A percentile compares a stretch with the other conserved stretches of the same genome.
Evolutionary conservation across 768 basidiomycete species (phyloP).

Genomic region (Lentinus tigrinus): DNA sequence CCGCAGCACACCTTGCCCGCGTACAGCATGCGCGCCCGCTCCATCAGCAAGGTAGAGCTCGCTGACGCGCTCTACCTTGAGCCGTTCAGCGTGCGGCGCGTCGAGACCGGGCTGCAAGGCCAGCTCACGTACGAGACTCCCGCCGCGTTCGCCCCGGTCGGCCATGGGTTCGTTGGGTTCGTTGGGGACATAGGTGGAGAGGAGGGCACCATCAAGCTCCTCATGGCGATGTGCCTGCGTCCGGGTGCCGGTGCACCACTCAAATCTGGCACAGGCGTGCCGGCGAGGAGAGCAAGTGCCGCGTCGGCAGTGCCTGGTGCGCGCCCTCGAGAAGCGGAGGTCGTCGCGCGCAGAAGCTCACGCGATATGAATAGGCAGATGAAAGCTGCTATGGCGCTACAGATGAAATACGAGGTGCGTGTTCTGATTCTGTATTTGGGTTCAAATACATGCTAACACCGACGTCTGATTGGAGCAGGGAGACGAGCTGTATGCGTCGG

Average conservation of each 20-base stretch:
- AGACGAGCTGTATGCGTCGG: constrained; percentile 39
- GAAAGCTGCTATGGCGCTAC: constrained; percentile 24
- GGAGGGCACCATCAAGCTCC: constrained; percentile 8
- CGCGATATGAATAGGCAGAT: constrained; percentile 6
- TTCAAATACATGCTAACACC: too few species aligned
- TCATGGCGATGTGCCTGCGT: background rate
- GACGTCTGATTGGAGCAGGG: constrained; percentile 34
- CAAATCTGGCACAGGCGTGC: background rate
- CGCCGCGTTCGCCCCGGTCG: background rate
- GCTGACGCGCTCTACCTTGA: constrained; percentile 19
- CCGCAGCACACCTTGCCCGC: background rate
- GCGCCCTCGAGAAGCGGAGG: constrained; percentile 5
- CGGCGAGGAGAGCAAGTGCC: too few species aligned
- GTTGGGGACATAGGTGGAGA: constrained; percentile 35
- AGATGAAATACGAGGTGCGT: constrained; percentile 30
- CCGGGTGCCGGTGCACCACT: background rate
- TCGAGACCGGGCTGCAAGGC: constrained; percentile 10
- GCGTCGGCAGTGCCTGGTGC: too few species aligned
- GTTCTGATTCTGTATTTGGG: too few species aligned
- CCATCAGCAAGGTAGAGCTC: constrained; percentile 27
- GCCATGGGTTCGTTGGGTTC: constrained; percentile 36
- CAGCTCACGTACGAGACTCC: constrained; percentile 23
- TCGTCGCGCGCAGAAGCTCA: background rate
- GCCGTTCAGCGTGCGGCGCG: constrained; percentile 26
- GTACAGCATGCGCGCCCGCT: constrained; percentile 42